These are phyloP conservation scores for Lachancea dasiensis DNA, from an alignment of 805 yeast genomes.

Conservation along the genomic window DNA sequence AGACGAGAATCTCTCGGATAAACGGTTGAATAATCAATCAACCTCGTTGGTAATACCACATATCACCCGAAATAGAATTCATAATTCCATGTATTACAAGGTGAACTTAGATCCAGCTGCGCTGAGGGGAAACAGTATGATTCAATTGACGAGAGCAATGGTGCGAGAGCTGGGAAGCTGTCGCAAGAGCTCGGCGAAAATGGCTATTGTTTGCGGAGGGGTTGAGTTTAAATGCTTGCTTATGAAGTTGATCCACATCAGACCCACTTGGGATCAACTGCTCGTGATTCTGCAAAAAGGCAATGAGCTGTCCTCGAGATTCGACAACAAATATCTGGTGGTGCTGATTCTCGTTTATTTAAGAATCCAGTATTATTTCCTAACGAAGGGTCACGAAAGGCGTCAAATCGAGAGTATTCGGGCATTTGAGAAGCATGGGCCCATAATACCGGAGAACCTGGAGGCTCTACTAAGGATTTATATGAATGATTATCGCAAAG, in stretches of 20 bases:
- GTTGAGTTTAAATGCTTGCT: slow-evolving; percentile 49
- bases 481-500: slow-evolving; percentile 61
- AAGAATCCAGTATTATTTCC: slow-evolving; percentile 36
- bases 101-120: slow-evolving; percentile 22
- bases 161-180: slow-evolving; percentile 27
- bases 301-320: slow-evolving; percentile 46
- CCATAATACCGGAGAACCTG: slow-evolving; percentile 17
- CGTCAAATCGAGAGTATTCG: slow-evolving; percentile 24
- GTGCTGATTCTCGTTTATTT: slow-evolving; percentile 57
- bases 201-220: slow-evolving; percentile 26
- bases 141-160: slow-evolving; percentile 19
- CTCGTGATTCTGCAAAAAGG: slow-evolving; percentile 38
- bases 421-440: slow-evolving; percentile 43
- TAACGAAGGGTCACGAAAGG: slow-evolving; percentile 6
- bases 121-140: slow-evolving; percentile 27
- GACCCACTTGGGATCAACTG: slow-evolving; percentile 44
- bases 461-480: slow-evolving; percentile 44
- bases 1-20: slow-evolving; percentile 26
- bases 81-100: slow-evolving; percentile 29
- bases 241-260: slow-evolving; percentile 69
- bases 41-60: slow-evolving; percentile 31
- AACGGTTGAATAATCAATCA: slow-evolving; percentile 30
- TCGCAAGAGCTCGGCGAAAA: slow-evolving; percentile 13
- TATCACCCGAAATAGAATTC: slow-evolving; percentile 27
- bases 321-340: slow-evolving; percentile 49